Evolutionary conservation across 1,139 yeast genomes (phyloP).

Genomic region (Entelexis sorbosivorans): DNA sequence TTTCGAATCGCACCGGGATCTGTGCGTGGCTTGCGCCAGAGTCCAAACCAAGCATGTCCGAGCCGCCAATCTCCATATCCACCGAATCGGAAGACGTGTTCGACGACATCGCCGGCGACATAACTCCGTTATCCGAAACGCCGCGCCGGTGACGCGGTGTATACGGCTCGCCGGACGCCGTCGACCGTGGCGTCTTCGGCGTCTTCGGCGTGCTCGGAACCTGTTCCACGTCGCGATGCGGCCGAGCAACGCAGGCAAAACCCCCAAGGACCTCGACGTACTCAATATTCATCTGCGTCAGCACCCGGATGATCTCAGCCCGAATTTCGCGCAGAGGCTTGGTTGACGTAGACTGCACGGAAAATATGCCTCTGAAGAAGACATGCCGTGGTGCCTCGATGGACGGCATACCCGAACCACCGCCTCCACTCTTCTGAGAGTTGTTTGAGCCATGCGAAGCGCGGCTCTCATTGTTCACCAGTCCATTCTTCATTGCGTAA

Average conservation of each 20-base stretch:
- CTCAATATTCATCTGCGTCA: constrained; percentile 66
- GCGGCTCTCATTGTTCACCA: constrained; percentile 1
- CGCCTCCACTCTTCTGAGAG: constrained; percentile 7
- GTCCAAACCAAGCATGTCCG: constrained; percentile 24
- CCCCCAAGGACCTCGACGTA: constrained; percentile 92
- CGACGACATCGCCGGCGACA: constrained; percentile 15
- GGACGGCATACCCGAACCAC: constrained; percentile 59
- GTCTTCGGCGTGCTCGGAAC: constrained; percentile 19
- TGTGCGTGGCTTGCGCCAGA: constrained; percentile 10
- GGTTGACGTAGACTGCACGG: constrained; percentile 91
- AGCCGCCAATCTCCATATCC: constrained; percentile 33
- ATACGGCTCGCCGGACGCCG: constrained; percentile 11
- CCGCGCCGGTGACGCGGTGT: constrained; percentile 31
- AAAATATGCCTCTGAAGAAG: constrained; percentile 86
- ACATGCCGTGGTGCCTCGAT: constrained; percentile 87
- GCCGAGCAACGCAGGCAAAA: constrained; percentile 53
- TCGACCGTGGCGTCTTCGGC: constrained; percentile 4
- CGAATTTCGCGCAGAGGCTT: constrained; percentile 84
- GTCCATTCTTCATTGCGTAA: constrained; percentile 10
- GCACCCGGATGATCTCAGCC: constrained; percentile 67
- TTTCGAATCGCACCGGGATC: constrained; percentile 73
- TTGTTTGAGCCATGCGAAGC: constrained; percentile 1
- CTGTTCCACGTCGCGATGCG: constrained; percentile 1
- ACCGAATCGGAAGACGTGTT: constrained; percentile 15
- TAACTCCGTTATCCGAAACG: constrained; percentile 24